Evolutionary conservation across 2,329 filamentous ascomycete species (phyloP).

Genomic region (Aspergillus thermomutatus): DNA sequence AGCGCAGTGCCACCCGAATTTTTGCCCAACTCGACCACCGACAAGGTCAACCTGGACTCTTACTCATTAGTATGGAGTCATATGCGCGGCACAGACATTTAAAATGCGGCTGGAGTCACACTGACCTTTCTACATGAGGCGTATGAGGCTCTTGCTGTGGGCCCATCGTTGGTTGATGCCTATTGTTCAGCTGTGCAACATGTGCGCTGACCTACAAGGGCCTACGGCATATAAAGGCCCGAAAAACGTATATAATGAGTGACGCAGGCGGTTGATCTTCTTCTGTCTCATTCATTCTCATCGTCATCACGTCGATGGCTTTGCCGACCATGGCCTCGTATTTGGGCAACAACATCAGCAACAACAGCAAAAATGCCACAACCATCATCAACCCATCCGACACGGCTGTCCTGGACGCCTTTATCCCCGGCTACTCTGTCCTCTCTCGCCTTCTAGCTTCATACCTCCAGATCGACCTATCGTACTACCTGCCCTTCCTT

Average conservation of each 20-base stretch:
- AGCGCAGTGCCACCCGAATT: background rate
- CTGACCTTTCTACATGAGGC: background rate
- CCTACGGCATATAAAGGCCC: background rate
- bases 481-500: constrained; percentile 59
- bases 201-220: background rate
- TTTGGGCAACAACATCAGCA: constrained; percentile 12
- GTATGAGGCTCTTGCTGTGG: background rate
- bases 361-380: constrained; percentile 12
- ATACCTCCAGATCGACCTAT: constrained; percentile 61
- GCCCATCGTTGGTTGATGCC: background rate
- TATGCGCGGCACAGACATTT: background rate
- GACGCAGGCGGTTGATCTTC: background rate
- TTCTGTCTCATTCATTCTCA: background rate
- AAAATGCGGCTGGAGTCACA: background rate
- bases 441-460: constrained; percentile 52
- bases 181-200: background rate
- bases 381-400: constrained; percentile 18
- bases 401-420: constrained; percentile 51
- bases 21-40: background rate
- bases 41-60: background rate
- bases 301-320: background rate
- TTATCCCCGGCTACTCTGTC: constrained; percentile 64
- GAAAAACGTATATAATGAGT: background rate
- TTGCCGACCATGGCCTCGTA: background rate
- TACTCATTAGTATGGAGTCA: background rate